These are phyloP conservation scores for Arabidopsis hybrid DNA, from an alignment of 441 rosid genomes.

Conservation along the genomic window DNA sequence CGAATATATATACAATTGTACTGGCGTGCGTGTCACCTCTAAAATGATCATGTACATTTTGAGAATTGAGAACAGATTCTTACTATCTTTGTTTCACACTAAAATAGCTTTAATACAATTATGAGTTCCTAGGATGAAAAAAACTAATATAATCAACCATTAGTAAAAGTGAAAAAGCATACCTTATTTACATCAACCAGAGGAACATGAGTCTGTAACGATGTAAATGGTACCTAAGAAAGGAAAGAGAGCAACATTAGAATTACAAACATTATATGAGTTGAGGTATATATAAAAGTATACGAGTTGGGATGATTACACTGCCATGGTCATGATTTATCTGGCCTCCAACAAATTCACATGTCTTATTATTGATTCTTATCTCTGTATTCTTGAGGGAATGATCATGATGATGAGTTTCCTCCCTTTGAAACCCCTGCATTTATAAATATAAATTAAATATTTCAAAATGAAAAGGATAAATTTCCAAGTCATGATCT, in stretches of 20 bases:
- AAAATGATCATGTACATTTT: slow-evolving; percentile 23
- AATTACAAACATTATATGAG: slow-evolving; percentile 20
- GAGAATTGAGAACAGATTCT: slow-evolving; percentile 6
- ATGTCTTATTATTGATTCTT: slow-evolving; percentile 43
- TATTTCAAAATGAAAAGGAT: slow-evolving; percentile 39
- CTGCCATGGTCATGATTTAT: slow-evolving; percentile 54
- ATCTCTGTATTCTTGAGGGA: slow-evolving; percentile 42
- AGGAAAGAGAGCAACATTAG: slow-evolving; percentile 26
- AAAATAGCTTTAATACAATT: slow-evolving; percentile 13
- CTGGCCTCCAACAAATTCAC: slow-evolving; percentile 50
- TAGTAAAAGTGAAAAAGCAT: slow-evolving; percentile 17
- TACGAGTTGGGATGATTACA: slow-evolving; percentile 55
- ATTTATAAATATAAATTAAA: slow-evolving; percentile 53
- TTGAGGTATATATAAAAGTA: slow-evolving; percentile 27
- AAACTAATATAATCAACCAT: slow-evolving; percentile 8
- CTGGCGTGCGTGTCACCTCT: slow-evolving; percentile 8
- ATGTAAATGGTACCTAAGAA: slow-evolving; percentile 64
- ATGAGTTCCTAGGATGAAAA: slow-evolving; percentile 12
- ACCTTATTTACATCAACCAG: slow-evolving; percentile 98
- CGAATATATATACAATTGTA: slow-evolving; percentile 8
- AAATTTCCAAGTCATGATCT: slow-evolving; percentile 18
- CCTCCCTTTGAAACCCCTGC: slow-evolving; percentile 67
- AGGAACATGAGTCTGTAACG: slow-evolving; percentile 82
- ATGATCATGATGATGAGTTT: slow-evolving; percentile 40
- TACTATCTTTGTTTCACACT: slow-evolving; percentile 2